A percentile compares a stretch with the other conserved stretches of the same genome.
phyloP scores from a whole-genome alignment of 352 stramenopile genomes.

The Globisporangium irregulare region DNA sequence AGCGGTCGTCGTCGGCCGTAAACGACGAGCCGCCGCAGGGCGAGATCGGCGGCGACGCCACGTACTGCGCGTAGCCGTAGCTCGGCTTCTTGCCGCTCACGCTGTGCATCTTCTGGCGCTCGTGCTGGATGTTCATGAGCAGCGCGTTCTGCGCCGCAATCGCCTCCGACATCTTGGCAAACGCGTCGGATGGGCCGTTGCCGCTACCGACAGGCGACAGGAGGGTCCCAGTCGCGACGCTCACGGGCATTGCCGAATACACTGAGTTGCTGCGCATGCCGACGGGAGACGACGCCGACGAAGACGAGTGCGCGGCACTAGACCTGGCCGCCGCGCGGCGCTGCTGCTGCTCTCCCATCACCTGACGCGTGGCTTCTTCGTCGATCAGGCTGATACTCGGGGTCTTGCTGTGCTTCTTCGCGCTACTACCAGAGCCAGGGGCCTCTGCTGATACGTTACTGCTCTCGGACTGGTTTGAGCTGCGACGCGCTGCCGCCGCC shows the following conservation, averaged over 20 bases:
- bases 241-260: background rate
- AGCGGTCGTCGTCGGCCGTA: constrained; percentile 5
- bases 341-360: background rate
- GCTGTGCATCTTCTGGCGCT: constrained; percentile 10
- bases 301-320: background rate
- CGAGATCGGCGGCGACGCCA: constrained; percentile 14
- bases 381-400: constrained; percentile 2
- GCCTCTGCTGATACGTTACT: background rate
- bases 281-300: background rate
- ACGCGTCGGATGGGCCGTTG: background rate
- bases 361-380: background rate
- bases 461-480: background rate
- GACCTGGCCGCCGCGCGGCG: background rate
- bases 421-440: background rate
- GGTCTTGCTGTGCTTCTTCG: background rate
- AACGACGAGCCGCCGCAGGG: background rate
- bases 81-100: background rate
- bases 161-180: constrained; percentile 9
- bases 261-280: background rate
- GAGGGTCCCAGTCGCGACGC: background rate
- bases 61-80: constrained; percentile 6
- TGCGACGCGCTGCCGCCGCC: no score
- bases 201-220: background rate
- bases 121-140: constrained; percentile 1
- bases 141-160: constrained; percentile 10